phyloP scores from a whole-genome alignment of 1,284 basidiomycete species.

The Termitomyces sp. region DNA sequence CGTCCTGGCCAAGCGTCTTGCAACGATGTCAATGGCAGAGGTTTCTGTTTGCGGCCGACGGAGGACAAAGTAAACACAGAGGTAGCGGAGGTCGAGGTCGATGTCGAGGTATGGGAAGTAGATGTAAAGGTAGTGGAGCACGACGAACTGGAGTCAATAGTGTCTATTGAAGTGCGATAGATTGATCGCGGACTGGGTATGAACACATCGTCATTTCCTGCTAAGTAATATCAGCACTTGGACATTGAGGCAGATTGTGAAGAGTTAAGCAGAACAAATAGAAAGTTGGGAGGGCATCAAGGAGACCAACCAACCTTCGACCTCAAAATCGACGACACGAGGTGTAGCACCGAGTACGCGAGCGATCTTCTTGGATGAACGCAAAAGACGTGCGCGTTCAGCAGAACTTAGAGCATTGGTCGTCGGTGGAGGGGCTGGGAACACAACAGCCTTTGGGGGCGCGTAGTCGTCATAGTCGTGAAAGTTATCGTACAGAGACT shows the following conservation, averaged over 20 bases:
- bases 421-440: conserved; percentile 55
- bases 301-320: conserved; percentile 21
- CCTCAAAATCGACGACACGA: conserved; percentile 42
- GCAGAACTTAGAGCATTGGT: conserved; percentile 47
- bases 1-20: conserved; percentile 13
- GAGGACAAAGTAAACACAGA: conserved; percentile 4
- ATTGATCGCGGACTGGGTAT: background rate
- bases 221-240: background rate
- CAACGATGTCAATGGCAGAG: conserved; percentile 1
- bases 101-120: conserved; percentile 1
- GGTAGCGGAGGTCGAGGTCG: conserved; percentile 11
- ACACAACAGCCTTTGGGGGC: conserved; percentile 23
- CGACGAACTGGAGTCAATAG: background rate
- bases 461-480: conserved; percentile 21
- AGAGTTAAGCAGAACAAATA: background rate
- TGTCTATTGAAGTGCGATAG: conserved; percentile 7
- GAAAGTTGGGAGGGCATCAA: background rate
- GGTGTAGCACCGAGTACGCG: conserved; percentile 58
- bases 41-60: conserved; percentile 3
- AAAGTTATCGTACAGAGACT: background rate
- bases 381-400: conserved; percentile 52
- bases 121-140: conserved; percentile 1
- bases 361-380: conserved; percentile 56
- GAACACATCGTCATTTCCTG: background rate
- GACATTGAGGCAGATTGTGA: background rate